These are phyloP conservation scores for Coccomyxa sp. DNA, from an alignment of 139 green algal genomes.

Conservation along the genomic window DNA sequence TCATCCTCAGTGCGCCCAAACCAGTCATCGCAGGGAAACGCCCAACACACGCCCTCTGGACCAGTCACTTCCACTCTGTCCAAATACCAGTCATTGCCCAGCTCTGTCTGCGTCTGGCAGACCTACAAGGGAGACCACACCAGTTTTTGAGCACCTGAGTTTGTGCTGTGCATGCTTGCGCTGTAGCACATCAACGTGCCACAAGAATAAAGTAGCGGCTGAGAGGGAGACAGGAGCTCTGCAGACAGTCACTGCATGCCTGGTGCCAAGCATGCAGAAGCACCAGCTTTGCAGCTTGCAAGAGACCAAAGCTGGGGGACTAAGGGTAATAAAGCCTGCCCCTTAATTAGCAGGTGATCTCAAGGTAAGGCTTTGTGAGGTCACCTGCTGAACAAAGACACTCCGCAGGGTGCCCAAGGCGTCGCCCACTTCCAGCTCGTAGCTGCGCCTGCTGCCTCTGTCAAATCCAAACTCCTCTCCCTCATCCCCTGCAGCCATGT, in stretches of 20 bases:
- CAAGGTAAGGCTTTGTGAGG: background rate
- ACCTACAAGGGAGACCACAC: too few relatives aligned
- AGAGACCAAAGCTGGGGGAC: background rate
- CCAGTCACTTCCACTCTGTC: conserved; percentile 48
- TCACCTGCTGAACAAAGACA: conserved; percentile 41
- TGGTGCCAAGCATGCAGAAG: background rate
- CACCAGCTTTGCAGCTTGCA: background rate
- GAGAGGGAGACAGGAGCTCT: too few relatives aligned
- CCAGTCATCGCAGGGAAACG: conserved; percentile 83
- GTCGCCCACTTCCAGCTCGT: conserved; percentile 33
- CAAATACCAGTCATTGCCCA: conserved; percentile 62
- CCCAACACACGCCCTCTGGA: conserved; percentile 34
- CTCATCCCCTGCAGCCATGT: conserved; percentile 46
- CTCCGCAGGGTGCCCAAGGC: conserved; percentile 39
- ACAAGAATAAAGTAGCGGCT: too few relatives aligned
- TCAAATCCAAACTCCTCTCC: conserved; percentile 49
- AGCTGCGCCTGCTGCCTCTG: conserved; percentile 43
- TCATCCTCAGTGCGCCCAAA: conserved; percentile 71
- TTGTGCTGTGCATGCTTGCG: too few relatives aligned
- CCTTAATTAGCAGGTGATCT: background rate
- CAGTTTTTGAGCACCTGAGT: too few relatives aligned
- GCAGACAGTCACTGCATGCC: too few relatives aligned
- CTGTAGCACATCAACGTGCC: too few relatives aligned
- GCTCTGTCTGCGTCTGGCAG: conserved; percentile 8
- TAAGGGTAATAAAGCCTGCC: background rate